Conservation (phyloP, 345 rosid species). For the Euclidium syriacum region DNA sequence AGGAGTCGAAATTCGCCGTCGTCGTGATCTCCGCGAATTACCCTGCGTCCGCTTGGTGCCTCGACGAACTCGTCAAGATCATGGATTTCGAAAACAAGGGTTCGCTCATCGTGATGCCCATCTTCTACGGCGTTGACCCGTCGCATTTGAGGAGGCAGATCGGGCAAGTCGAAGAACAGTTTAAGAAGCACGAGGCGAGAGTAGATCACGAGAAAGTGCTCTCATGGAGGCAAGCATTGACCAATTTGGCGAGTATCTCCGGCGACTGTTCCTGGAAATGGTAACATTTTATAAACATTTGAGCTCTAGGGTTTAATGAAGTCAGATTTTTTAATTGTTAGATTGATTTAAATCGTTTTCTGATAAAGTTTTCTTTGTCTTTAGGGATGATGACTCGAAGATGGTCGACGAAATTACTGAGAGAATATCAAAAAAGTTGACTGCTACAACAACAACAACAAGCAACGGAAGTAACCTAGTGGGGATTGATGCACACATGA, state of each 20-base stretch:
- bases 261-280: slow-evolving; percentile 7
- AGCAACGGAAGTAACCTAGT: background rate
- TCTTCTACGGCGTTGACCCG: slow-evolving; percentile 29
- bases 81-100: background rate
- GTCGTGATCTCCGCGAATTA: slow-evolving; percentile 21
- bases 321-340: background rate
- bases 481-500: slow-evolving; percentile 27
- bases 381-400: slow-evolving; percentile 24
- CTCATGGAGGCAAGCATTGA: slow-evolving; percentile 26
- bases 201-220: slow-evolving; percentile 8
- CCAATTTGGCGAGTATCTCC: background rate
- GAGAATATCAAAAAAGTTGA: background rate
- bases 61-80: slow-evolving; percentile 22
- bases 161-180: slow-evolving; percentile 14
- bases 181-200: slow-evolving; percentile 16
- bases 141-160: slow-evolving; percentile 9
- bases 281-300: background rate
- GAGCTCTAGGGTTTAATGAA: background rate
- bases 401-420: slow-evolving; percentile 22
- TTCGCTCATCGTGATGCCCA: slow-evolving; percentile 16
- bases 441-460: background rate
- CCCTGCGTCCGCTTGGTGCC: slow-evolving; percentile 29
- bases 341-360: background rate
- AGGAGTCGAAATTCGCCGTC: slow-evolving; percentile 17
- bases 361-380: background rate